Evolutionary conservation across 148 eudicot genomes (phyloP), one percentile per base, ranked within the genome.

Genomic region (Persicaria maculosa): DNA sequence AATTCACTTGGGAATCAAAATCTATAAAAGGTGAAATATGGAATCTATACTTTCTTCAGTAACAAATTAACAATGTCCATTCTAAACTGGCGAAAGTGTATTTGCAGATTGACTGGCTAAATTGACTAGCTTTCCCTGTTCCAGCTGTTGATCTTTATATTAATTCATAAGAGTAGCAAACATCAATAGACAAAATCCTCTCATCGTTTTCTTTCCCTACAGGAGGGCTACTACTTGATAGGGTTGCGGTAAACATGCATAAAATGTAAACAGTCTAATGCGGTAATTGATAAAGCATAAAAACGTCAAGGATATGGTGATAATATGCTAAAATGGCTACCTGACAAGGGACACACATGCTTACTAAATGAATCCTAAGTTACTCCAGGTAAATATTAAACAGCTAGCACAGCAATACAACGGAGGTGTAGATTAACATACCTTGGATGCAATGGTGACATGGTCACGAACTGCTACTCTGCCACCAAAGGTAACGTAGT

Each of bases 391-490:
- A 20, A 19, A 31, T 59, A 7, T 59, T 59, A 1, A 59, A 4
- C 40, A 59, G 65, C 72, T 45, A 69, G 22, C 43, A 45, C 46
- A 9, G 46, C 36, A 17, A 64, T 57, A 14, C 9, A 20, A 46
- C 6, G 1, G 12, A 45, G 40, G 3, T 59, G 36, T 46, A 6
- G 2, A 40, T 50, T 43, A 65, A 47, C 68, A 57, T 81, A 94
- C 98, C 88, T 90, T 88, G 53, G 97, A 90, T 54, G 77, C 85
- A 74, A 94, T 83, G 74, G 88, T 82, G 74, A 90, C 91, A 77
- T 94, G 98, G 83, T 94, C 98, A 54, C 93, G 81, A 46, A 94
- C 78, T 72, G 88, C 95, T 64, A 85, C 98, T 80, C 96, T 87
- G 70, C 98, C 98, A 31, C 97, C 97, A 72, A 91, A 83, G 54